A percentile compares a stretch with the other conserved stretches of the same genome.
These are phyloP conservation scores for Pseudogymnoascus sp. DNA, from an alignment of 2,329 filamentous ascomycete genomes.

Conservation along the genomic window DNA sequence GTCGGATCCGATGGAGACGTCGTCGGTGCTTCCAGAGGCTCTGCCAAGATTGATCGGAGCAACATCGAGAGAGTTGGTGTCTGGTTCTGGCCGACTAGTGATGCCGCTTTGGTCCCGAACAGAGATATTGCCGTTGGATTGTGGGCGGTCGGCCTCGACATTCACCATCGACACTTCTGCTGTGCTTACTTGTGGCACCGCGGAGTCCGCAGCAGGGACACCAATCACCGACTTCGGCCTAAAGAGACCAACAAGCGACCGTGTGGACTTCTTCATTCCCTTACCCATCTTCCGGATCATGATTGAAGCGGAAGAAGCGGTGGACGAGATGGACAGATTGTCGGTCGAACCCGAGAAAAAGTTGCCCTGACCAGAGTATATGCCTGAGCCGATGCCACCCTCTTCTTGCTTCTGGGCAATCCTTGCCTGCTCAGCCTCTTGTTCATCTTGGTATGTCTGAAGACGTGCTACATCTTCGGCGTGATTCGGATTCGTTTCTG, in stretches of 20 bases:
- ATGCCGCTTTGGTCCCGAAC: slow-evolving; percentile 63
- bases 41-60: slow-evolving; percentile 36
- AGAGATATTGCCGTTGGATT: slow-evolving; percentile 66
- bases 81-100: slow-evolving; percentile 76
- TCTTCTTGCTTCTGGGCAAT: slow-evolving; percentile 92
- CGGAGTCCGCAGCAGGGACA: slow-evolving; percentile 61
- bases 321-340: slow-evolving; percentile 86
- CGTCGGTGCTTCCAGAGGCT: slow-evolving; percentile 25
- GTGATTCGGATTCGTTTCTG: slow-evolving; percentile 46
- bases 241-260: slow-evolving; percentile 89
- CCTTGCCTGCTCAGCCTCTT: slow-evolving; percentile 80
- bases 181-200: slow-evolving; percentile 59
- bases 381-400: slow-evolving; percentile 81
- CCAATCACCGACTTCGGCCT: slow-evolving; percentile 87
- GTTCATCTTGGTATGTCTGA: slow-evolving; percentile 55
- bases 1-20: background rate
- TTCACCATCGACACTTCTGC: slow-evolving; percentile 94
- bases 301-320: slow-evolving; percentile 79
- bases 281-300: slow-evolving; percentile 99
- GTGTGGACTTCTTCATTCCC: slow-evolving; percentile 89
- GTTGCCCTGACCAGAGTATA: slow-evolving; percentile 79
- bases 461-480: slow-evolving; percentile 46
- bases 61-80: slow-evolving; percentile 72
- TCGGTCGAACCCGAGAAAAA: slow-evolving; percentile 89
- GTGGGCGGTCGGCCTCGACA: slow-evolving; percentile 82